Evolutionary conservation across 345 rosid genomes (phyloP).

Genomic region (Populus davidiana): DNA sequence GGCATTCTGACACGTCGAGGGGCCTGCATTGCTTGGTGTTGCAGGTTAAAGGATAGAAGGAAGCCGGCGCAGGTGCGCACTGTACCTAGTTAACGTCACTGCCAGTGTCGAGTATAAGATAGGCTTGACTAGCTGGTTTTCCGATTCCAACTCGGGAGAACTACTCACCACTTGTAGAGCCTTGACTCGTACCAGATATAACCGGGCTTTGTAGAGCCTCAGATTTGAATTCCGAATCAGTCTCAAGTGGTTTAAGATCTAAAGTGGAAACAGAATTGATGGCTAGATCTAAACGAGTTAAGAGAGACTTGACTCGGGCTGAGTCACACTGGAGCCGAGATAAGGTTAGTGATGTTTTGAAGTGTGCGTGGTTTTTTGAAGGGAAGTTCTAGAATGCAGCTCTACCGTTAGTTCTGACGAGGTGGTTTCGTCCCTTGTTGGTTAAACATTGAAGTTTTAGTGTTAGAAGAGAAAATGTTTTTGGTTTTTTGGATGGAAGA

Average conservation of each 20-base stretch:
- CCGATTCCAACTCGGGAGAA: constrained; percentile 85
- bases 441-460: constrained; percentile 2
- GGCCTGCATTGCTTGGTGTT: constrained; percentile 52
- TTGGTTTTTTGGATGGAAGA: constrained; percentile 38
- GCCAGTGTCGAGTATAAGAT: constrained; percentile 82
- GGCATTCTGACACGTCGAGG: constrained; percentile 67
- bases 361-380: constrained; percentile 31
- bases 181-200: constrained; percentile 74
- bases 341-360: constrained; percentile 62
- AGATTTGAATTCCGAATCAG: constrained; percentile 16
- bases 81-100: constrained; percentile 93
- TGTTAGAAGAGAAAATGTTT: constrained; percentile 10
- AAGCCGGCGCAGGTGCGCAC: constrained; percentile 76
- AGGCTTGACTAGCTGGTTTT: constrained; percentile 59
- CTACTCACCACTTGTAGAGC: constrained; percentile 76
- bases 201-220: constrained; percentile 52
- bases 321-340: constrained; percentile 71
- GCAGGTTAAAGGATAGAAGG: constrained; percentile 65
- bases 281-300: constrained; percentile 52
- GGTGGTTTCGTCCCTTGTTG: constrained; percentile 1
- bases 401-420: constrained; percentile 35
- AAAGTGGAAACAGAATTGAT: constrained; percentile 31
- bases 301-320: constrained; percentile 57
- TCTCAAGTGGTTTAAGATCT: constrained; percentile 50
- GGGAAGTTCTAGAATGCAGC: constrained; percentile 49